Conservation (phyloP, 768 basidiomycete species). For the Paxillus involutus region DNA sequence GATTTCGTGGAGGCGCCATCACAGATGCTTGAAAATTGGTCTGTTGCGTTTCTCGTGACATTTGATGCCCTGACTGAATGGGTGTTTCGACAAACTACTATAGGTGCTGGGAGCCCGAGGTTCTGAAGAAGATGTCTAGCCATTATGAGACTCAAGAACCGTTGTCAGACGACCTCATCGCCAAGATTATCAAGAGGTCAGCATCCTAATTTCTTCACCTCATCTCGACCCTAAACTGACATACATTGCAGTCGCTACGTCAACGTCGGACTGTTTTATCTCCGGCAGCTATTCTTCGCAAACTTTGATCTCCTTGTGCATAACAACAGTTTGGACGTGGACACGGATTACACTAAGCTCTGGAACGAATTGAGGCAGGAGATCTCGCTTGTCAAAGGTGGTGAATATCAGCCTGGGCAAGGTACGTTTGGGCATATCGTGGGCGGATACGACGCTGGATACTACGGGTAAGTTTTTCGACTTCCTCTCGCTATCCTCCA, state of each 20-base stretch:
- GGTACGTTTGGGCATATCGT: slow-evolving; percentile 75
- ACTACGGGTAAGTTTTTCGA: slow-evolving; percentile 49
- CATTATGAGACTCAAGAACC: slow-evolving; percentile 77
- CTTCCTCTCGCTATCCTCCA: slow-evolving; percentile 1
- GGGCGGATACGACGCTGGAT: slow-evolving; percentile 69
- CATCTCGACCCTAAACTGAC: not conserved
- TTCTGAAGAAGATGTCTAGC: slow-evolving; percentile 72
- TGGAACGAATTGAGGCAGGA: slow-evolving; percentile 75
- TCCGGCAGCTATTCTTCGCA: slow-evolving; percentile 73
- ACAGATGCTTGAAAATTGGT: slow-evolving; percentile 94
- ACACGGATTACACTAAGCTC: slow-evolving; percentile 69
- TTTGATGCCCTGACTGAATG: not conserved
- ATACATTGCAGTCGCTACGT: slow-evolving; percentile 59
- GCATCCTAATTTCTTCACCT: not conserved
- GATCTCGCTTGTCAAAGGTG: slow-evolving; percentile 68
- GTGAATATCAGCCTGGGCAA: slow-evolving; percentile 65
- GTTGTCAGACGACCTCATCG: slow-evolving; percentile 65
- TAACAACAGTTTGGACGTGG: slow-evolving; percentile 42
- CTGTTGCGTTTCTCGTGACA: slow-evolving; percentile 1
- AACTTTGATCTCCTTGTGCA: slow-evolving; percentile 26
- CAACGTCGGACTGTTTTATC: slow-evolving; percentile 77
- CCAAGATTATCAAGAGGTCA: slow-evolving; percentile 78
- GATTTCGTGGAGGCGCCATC: slow-evolving; percentile 91
- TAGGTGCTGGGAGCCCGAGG: slow-evolving; percentile 82
- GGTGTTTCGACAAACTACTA: not conserved